phyloP scores from a whole-genome alignment of 1,284 basidiomycete genomes.

The Ganoderma resinaceum region DNA sequence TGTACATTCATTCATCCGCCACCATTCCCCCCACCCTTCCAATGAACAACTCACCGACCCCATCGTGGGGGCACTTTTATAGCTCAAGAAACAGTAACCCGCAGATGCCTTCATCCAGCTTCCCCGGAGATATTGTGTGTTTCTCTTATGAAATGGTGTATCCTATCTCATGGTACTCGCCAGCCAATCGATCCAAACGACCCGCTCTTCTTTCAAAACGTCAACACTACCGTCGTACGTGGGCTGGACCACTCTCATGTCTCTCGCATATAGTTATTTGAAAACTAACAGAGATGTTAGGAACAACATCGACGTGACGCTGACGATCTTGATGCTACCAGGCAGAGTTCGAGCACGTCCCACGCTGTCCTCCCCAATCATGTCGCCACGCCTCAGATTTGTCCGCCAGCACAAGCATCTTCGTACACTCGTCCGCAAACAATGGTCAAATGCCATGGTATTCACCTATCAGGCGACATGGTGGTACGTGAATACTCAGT shows the following conservation, averaged over 20 bases:
- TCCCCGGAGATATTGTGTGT: background rate
- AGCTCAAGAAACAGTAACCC: background rate
- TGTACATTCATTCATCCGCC: background rate
- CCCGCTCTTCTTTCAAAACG: background rate
- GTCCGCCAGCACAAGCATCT: background rate
- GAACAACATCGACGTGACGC: background rate
- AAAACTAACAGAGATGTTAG: background rate
- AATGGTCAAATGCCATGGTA: background rate
- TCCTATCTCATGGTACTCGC: background rate
- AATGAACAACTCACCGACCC: background rate
- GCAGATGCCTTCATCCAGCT: background rate
- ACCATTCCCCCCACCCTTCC: background rate
- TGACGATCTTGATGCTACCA: background rate
- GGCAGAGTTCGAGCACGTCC: background rate
- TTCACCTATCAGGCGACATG: background rate
- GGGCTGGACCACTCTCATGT: background rate
- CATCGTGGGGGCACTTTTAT: background rate
- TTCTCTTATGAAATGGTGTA: background rate
- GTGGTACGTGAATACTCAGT: background rate
- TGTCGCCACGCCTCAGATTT: background rate
- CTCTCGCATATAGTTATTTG: background rate
- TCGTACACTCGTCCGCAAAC: background rate
- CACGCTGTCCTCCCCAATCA: background rate
- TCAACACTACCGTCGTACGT: background rate
- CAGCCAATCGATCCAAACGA: background rate